A percentile compares a stretch with the other conserved stretches of the same genome.
phyloP scores from a whole-genome alignment of 352 stramenopile genomes.

The Phytophthora europaea region DNA sequence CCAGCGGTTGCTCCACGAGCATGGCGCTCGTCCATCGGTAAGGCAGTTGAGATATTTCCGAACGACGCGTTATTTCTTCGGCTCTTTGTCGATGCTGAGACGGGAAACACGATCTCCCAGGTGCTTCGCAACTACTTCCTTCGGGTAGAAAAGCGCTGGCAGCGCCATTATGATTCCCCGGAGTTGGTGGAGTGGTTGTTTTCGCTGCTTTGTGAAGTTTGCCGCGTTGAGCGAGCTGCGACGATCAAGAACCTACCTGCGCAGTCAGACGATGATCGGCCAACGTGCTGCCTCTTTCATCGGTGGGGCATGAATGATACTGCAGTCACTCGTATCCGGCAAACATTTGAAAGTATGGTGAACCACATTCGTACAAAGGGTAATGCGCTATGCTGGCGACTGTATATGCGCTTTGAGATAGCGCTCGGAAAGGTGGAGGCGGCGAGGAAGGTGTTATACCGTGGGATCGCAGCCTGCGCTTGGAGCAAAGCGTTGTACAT shows the following conservation, averaged over 20 bases:
- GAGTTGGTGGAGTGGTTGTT: constrained; percentile 81
- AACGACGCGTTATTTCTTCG: constrained; percentile 64
- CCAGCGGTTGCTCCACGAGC: constrained; percentile 58
- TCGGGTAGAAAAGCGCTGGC: constrained; percentile 48
- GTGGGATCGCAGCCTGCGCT: constrained; percentile 70
- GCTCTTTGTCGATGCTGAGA: constrained; percentile 81
- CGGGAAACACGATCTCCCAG: constrained; percentile 77
- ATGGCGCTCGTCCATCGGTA: constrained; percentile 57
- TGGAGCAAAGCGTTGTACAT: constrained; percentile 87
- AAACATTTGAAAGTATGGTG: constrained; percentile 77
- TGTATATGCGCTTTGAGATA: constrained; percentile 86
- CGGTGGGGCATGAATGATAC: constrained; percentile 68
- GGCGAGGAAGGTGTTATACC: constrained; percentile 81
- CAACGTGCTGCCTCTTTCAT: constrained; percentile 76
- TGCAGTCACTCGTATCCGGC: constrained; percentile 62
- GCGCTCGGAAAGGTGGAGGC: constrained; percentile 72
- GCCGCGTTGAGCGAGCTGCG: constrained; percentile 56
- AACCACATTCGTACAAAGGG: constrained; percentile 58
- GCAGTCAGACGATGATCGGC: constrained; percentile 1
- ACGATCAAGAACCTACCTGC: constrained; percentile 19
- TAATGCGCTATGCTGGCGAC: constrained; percentile 68
- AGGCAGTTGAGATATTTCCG: constrained; percentile 52
- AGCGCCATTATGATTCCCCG: constrained; percentile 73
- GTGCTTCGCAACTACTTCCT: constrained; percentile 73
- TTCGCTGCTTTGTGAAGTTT: constrained; percentile 72